phyloP scores from a whole-genome alignment of 169 alveolate genomes.

The Blepharisma undulans region DNA sequence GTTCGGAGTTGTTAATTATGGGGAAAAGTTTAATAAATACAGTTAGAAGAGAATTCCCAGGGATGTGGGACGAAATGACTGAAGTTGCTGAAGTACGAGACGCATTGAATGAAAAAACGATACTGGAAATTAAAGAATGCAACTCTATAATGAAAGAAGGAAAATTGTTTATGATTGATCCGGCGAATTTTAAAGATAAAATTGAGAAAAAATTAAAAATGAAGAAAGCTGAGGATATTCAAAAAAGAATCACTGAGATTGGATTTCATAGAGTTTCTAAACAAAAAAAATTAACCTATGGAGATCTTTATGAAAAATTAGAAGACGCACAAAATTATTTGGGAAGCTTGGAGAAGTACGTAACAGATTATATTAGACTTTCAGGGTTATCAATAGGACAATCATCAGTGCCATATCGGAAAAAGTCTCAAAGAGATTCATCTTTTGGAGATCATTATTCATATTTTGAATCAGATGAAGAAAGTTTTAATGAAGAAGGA shows the following conservation, averaged over 20 bases:
- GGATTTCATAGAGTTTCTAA: background rate
- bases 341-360: background rate
- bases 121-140: background rate
- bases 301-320: background rate
- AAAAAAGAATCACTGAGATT: conserved; percentile 1
- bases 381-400: background rate
- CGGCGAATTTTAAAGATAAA: background rate
- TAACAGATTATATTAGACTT: background rate
- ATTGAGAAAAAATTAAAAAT: background rate
- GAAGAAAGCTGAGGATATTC: background rate
- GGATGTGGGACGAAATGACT: conserved; percentile 48
- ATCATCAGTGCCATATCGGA: background rate
- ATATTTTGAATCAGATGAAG: background rate
- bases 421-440: background rate
- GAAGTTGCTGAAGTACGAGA: conserved; percentile 48
- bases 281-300: background rate
- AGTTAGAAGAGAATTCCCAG: conserved; percentile 49
- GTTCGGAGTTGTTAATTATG: conserved; percentile 45
- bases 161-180: background rate
- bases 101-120: conserved; percentile 37
- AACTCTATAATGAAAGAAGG: background rate
- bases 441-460: background rate
- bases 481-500: background rate
- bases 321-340: background rate
- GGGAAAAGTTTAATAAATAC: conserved; percentile 36